phyloP scores from a whole-genome alignment of 208 protist genomes.

The Trypanosoma theileri region DNA sequence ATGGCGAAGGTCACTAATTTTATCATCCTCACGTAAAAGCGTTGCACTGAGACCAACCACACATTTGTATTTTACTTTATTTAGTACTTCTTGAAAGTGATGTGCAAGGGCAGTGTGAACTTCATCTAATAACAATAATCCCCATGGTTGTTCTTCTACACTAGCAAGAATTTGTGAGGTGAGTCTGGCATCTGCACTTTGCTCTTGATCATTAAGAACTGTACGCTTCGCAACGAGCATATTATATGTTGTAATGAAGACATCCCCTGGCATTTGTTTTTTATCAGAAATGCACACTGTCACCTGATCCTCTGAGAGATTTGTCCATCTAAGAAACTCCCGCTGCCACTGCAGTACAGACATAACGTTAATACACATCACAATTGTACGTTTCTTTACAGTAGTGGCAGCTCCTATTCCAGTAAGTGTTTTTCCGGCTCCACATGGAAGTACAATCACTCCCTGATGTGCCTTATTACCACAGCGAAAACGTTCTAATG shows the following conservation, averaged over 20 bases:
- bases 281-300: slow-evolving; percentile 87
- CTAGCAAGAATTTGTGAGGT: slow-evolving; percentile 55
- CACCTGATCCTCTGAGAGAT: slow-evolving; percentile 61
- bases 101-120: slow-evolving; percentile 98
- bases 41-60: slow-evolving; percentile 99
- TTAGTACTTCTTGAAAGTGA: slow-evolving; percentile 96
- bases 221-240: slow-evolving; percentile 95
- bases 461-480: slow-evolving; percentile 91
- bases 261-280: slow-evolving; percentile 58
- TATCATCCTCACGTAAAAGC: slow-evolving; percentile 97
- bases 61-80: slow-evolving; percentile 94
- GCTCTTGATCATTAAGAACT: slow-evolving; percentile 52
- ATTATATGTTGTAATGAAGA: slow-evolving; percentile 99
- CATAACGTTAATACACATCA: slow-evolving; percentile 95
- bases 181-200: slow-evolving; percentile 49
- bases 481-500: slow-evolving; percentile 80
- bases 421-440: slow-evolving; percentile 99
- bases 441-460: slow-evolving; percentile 99
- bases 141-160: slow-evolving; percentile 91
- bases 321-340: slow-evolving; percentile 95
- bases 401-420: slow-evolving; percentile 96
- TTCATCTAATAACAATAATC: slow-evolving; percentile 98
- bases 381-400: slow-evolving; percentile 94
- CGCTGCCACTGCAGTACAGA: slow-evolving; percentile 97
- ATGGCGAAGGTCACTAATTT: slow-evolving; percentile 96